Percentiles rank a stretch among this genome's conserved stretches.
phyloP scores from a whole-genome alignment of 495 filamentous ascomycete species.

The Aspergillus haitiensis region DNA sequence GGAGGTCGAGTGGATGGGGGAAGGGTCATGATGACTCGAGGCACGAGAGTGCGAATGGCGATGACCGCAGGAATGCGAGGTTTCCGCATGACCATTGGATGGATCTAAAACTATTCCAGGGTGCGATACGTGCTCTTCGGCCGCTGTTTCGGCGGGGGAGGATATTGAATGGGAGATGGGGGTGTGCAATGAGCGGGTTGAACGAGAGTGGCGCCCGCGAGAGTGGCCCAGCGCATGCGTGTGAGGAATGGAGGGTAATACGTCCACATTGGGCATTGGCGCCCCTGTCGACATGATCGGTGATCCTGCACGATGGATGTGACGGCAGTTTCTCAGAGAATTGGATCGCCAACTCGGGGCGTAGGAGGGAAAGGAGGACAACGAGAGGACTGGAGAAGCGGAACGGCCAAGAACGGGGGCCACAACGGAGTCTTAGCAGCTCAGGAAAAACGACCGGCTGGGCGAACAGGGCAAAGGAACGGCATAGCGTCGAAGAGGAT shows the following conservation, averaged over 20 bases:
- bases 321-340: slow-evolving; percentile 17
- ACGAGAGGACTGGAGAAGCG: slow-evolving; percentile 9
- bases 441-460: slow-evolving; percentile 22
- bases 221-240: slow-evolving; percentile 37
- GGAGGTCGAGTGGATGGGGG: slow-evolving; percentile 34
- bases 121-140: slow-evolving; percentile 23
- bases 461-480: slow-evolving; percentile 16
- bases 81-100: slow-evolving; percentile 27
- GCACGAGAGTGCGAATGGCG: slow-evolving; percentile 32
- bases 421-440: slow-evolving; percentile 22
- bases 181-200: slow-evolving; percentile 36
- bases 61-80: slow-evolving; percentile 27
- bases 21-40: slow-evolving; percentile 25
- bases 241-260: slow-evolving; percentile 28
- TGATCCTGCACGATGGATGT: slow-evolving; percentile 5
- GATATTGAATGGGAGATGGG: slow-evolving; percentile 35
- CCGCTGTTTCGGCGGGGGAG: slow-evolving; percentile 21
- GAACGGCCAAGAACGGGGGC: slow-evolving; percentile 17
- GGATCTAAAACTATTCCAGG: slow-evolving; percentile 21
- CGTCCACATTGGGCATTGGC: slow-evolving; percentile 35
- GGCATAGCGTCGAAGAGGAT: slow-evolving; percentile 23
- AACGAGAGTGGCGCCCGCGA: slow-evolving; percentile 42
- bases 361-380: slow-evolving; percentile 16
- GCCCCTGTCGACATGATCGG: slow-evolving; percentile 44
- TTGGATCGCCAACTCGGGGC: slow-evolving; percentile 8